Conservation (phyloP, 495 filamentous ascomycete species). For the Penicillium silybi region DNA sequence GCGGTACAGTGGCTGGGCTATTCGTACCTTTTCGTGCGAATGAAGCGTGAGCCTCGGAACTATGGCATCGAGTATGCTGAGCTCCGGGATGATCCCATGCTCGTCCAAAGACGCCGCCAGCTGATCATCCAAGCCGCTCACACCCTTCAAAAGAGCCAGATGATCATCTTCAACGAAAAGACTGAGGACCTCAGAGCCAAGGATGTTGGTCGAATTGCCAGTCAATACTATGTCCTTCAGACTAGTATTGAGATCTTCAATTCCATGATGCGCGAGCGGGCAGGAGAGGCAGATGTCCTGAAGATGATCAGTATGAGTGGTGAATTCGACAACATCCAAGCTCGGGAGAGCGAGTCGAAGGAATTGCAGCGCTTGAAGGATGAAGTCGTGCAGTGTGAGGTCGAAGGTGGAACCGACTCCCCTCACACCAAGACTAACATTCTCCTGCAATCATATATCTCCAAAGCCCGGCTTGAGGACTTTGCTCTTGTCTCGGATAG, state of each 20-base stretch:
- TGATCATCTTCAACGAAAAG: constrained; percentile 95
- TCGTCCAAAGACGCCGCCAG: constrained; percentile 76
- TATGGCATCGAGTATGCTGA: constrained; percentile 99
- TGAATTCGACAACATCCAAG: constrained; percentile 96
- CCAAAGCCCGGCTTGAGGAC: constrained; percentile 80
- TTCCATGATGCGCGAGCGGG: constrained; percentile 73
- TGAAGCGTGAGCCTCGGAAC: constrained; percentile 83
- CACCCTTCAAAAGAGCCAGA: constrained; percentile 84
- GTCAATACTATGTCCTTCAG: constrained; percentile 93
- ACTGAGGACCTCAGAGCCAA: constrained; percentile 90
- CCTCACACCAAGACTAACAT: constrained; percentile 94
- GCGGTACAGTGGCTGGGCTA: constrained; percentile 97
- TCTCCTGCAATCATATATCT: constrained; percentile 90
- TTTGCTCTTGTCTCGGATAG: constrained; percentile 89
- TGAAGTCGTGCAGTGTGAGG: constrained; percentile 64
- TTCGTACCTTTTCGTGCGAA: constrained; percentile 94
- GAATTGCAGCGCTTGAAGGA: constrained; percentile 68
- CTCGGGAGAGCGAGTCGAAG: constrained; percentile 76
- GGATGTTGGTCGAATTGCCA: constrained; percentile 93
- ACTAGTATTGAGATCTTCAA: constrained; percentile 95
- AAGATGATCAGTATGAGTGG: constrained; percentile 94
- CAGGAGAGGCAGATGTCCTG: constrained; percentile 84
- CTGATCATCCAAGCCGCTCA: constrained; percentile 83
- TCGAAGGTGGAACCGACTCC: constrained; percentile 69
- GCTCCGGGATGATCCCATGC: constrained; percentile 74